Percentiles rank a stretch among this genome's conserved stretches.
phyloP scores from a whole-genome alignment of 371 early-diverging fungal genomes.

The Umbelopsis sp. region DNA sequence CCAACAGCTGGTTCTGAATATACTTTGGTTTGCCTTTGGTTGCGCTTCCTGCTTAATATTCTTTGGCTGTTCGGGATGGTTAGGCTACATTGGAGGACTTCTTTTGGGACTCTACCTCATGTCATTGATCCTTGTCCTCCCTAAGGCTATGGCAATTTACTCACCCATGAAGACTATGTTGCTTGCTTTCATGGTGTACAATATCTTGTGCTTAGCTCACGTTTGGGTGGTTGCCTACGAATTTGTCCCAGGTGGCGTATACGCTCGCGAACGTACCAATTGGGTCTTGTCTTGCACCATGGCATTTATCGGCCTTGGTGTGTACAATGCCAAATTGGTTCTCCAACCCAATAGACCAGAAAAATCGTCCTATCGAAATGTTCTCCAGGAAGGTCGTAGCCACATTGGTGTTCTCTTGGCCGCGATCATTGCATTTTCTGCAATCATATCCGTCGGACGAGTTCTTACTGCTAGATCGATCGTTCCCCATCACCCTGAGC shows the following conservation, averaged over 20 bases:
- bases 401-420: conserved; percentile 3
- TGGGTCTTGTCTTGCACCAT: conserved; percentile 50
- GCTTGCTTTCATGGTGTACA: conserved; percentile 54
- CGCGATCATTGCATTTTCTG: conserved; percentile 2
- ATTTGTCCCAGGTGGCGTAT: conserved; percentile 67
- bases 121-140: conserved; percentile 49
- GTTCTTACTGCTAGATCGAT: conserved; percentile 29
- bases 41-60: conserved; percentile 41
- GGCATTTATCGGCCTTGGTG: conserved; percentile 32
- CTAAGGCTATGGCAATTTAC: conserved; percentile 44
- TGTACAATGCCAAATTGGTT: conserved; percentile 25
- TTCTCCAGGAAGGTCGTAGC: background rate
- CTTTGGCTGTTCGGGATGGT: conserved; percentile 51
- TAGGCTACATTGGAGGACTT: conserved; percentile 55
- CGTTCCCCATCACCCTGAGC: conserved; percentile 50
- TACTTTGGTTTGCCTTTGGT: conserved; percentile 53
- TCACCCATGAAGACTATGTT: conserved; percentile 59
- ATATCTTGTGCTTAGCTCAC: conserved; percentile 56
- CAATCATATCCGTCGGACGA: conserved; percentile 5
- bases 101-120: conserved; percentile 52
- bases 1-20: conserved; percentile 44
- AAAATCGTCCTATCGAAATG: background rate
- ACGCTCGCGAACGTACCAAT: conserved; percentile 64
- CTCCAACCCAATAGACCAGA: background rate
- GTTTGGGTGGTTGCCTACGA: conserved; percentile 72